A percentile compares a stretch with the other conserved stretches of the same genome.
phyloP scores from a whole-genome alignment of 164 flowering plant genomes.

The Vitis rupestris region DNA sequence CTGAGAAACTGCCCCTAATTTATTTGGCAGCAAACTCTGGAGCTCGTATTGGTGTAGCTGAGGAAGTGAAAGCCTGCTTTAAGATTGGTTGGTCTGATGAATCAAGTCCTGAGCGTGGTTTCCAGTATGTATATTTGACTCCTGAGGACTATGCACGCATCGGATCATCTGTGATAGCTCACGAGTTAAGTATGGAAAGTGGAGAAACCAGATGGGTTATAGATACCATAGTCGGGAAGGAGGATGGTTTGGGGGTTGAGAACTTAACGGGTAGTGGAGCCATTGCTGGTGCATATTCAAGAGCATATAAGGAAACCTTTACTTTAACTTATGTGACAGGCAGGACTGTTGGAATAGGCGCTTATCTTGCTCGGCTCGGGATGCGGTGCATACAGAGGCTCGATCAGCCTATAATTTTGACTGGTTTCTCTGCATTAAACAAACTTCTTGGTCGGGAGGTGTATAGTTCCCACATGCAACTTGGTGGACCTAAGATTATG shows the following conservation, averaged over 20 bases:
- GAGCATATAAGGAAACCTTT: constrained; percentile 95
- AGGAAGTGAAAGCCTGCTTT: constrained; percentile 91
- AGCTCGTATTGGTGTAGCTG: constrained; percentile 98
- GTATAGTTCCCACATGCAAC: constrained; percentile 99
- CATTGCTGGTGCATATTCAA: constrained; percentile 92
- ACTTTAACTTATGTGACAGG: constrained; percentile 97
- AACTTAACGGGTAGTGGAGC: constrained; percentile 97
- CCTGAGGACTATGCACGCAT: constrained; percentile 73
- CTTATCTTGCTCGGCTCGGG: constrained; percentile 98
- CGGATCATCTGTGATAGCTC: constrained; percentile 85
- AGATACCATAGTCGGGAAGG: constrained; percentile 91
- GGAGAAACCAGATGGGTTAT: constrained; percentile 97
- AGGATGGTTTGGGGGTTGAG: constrained; percentile 96
- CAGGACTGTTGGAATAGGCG: constrained; percentile 99
- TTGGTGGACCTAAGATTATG: constrained; percentile 99
- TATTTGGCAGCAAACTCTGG: constrained; percentile 99
- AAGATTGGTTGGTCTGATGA: constrained; percentile 97
- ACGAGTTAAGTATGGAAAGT: constrained; percentile 58
- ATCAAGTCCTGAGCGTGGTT: constrained; percentile 81
- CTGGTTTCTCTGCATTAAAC: constrained; percentile 96
- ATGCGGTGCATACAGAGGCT: constrained; percentile 99
- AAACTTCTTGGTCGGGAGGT: constrained; percentile 98
- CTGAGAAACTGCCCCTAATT: constrained; percentile 80
- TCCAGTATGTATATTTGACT: constrained; percentile 85
- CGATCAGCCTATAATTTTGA: constrained; percentile 96